Evolutionary conservation across 495 filamentous ascomycete species (phyloP), one percentile per base, ranked within the genome.

Genomic region (Penicillium arizonense): DNA sequence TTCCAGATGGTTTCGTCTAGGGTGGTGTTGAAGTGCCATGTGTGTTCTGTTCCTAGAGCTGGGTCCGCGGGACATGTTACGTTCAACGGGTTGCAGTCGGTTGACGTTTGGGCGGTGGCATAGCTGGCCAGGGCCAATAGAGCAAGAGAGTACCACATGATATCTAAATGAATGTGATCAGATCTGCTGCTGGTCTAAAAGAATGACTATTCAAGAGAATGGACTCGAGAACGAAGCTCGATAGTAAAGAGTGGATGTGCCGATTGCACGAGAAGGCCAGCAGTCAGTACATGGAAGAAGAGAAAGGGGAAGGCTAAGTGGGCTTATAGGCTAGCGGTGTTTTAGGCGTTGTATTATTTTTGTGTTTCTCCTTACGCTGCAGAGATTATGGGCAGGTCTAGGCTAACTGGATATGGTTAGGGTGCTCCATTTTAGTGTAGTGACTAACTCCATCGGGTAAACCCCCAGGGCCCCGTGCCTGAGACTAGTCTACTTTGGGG

Each of bases 11-110:
- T 65, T 40, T 66, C 58, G 37, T 82, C 71, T 32, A 77, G 63
- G 3, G 76, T 76, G 4, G 78, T 77, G 34, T 83, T 82, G 73
- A 91, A 86, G 63, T 81, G 72, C 70, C 77, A 84, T 52, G 77
- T 80, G 62, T 79, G 66, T 35, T 74, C 71, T 26, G 81, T 83
- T 52, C 82, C 80, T n/a, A 95, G 74, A 38, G 87, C 89, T 3
- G 82, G 76, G 64, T 91, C 77, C 11, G 83, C 57, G 3, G 87
- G 82, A 62, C 89, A 93, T 3, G 77, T 74, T 45, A 70, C 69
- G 49, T 90, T 79, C 48, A 75, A 35, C 77, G 89, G 69, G 58
- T 89, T 78, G 77, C 90, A 95, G 21, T 71, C 60, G 11, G 87
- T 88, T 40, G 57, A 82, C 28, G 71, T 73, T 47, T 76, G 72